phyloP scores from a whole-genome alignment of 495 filamentous ascomycete species.

The Pyrenopolyporus hunteri region DNA sequence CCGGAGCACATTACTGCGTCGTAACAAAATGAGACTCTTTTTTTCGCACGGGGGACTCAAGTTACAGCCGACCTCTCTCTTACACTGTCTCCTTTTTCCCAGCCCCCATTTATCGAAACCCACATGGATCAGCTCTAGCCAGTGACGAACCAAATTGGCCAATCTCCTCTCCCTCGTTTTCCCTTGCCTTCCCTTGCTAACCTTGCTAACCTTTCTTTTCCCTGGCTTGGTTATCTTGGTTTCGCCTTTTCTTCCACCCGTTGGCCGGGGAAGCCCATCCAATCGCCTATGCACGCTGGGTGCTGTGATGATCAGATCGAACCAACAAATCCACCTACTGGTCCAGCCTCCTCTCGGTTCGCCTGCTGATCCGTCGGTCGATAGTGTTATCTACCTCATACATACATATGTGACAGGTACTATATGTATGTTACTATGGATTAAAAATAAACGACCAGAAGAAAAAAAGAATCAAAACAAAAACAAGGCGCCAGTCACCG shows the following conservation, averaged over 20 bases:
- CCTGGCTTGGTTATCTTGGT: slow-evolving; percentile 12
- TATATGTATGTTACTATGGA: background rate
- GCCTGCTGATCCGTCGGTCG: background rate
- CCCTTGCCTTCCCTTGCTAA: background rate
- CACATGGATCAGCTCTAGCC: background rate
- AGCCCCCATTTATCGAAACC: background rate
- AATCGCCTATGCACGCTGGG: slow-evolving; percentile 13
- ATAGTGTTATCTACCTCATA: too few species aligned
- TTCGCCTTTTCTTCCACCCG: slow-evolving; percentile 12
- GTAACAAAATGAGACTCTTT: slow-evolving; percentile 9
- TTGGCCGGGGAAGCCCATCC: slow-evolving; percentile 29
- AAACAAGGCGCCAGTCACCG: slow-evolving; percentile 18
- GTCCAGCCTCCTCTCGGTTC: slow-evolving; percentile 22
- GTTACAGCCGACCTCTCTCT: slow-evolving; percentile 23
- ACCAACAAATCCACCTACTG: slow-evolving; percentile 3
- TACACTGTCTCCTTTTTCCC: slow-evolving; percentile 17
- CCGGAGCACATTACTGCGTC: background rate
- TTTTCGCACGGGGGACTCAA: slow-evolving; percentile 23
- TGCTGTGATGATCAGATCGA: slow-evolving; percentile 30
- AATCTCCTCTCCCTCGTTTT: background rate
- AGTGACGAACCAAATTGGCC: background rate
- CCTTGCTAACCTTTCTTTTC: background rate
- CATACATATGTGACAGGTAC: background rate
- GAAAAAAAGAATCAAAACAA: background rate
- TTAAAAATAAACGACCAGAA: background rate